Base-by-base conservation (phyloP, 129 eudicot species). In the Tanacetum coccineum region DNA sequence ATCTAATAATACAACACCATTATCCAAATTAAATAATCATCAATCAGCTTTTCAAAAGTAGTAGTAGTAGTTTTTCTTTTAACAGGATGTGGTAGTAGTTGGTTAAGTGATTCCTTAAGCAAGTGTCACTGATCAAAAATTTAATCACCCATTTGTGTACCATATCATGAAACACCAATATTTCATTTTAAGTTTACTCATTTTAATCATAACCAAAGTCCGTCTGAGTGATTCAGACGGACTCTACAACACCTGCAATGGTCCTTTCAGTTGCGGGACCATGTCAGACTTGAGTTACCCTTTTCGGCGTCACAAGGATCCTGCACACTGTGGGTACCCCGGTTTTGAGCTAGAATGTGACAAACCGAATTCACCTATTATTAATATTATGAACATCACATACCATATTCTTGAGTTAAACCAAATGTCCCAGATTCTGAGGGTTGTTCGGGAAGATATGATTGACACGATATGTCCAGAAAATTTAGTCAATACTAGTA, bases 261-360 rank as follows among this genome's bases (percentile, higher is more conserved):
- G 22, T 9, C 14, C 84, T 1, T 90, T 81, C 80, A 78, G 22
- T 51, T 90, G 97, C 13, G 95, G 95, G 54, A n/a, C 66, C 6
- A 65, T 90, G 67, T 67, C 87, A 21, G 78, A 73, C 52, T 68
- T 87, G 13, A 79, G 74, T 3, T 90, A 84, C 70, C 97, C 95
- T 40, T 90, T 90, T 57, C 80, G 87, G 11, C 85, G 95, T 4
- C 18, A 14, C 20, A 47, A 53, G 3, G 79, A 80, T 72, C 90
- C 90, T 6, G 39, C 55, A 44, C 50, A 75, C 32, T 87, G 95
- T 26, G 95, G 95, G 42, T 73, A 83, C 72, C 89, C 89, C 1
- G 81, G 79, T 40, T 79, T 87, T 13, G 85, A 68, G 17, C 85
- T 87, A 59, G 59, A 54, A 12, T 84, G 95, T 51, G 65, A 74